Evolutionary conservation across 2,329 filamentous ascomycete genomes (phyloP).

Genomic region (Ophiostoma pallidulum): DNA sequence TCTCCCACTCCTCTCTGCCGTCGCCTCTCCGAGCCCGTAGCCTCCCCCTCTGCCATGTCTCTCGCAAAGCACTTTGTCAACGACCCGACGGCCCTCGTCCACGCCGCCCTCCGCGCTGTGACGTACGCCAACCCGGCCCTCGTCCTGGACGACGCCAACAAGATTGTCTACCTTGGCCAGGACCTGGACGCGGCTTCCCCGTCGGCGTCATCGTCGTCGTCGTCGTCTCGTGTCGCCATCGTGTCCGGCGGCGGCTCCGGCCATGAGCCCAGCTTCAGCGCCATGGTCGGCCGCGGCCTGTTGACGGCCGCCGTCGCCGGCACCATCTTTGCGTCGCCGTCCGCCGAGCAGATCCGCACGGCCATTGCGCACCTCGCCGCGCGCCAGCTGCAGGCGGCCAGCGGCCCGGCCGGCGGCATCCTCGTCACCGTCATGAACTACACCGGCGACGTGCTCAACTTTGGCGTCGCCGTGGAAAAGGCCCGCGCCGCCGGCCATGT

Average conservation of each 20-base stretch:
- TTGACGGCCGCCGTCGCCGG: constrained; percentile 76
- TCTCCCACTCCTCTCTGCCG: too few relatives aligned
- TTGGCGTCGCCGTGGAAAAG: constrained; percentile 89
- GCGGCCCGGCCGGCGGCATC: constrained; percentile 45
- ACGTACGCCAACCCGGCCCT: constrained; percentile 79
- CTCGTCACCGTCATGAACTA: constrained; percentile 95
- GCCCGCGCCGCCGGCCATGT: constrained; percentile 71
- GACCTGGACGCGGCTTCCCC: too few relatives aligned
- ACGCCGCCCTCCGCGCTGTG: constrained; percentile 63
- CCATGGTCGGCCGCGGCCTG: constrained; percentile 74
- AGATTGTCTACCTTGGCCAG: constrained; percentile 73
- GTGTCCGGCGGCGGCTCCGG: constrained; percentile 82
- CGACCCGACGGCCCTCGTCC: constrained; percentile 70
- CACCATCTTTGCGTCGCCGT: constrained; percentile 70
- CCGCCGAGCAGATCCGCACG: constrained; percentile 68
- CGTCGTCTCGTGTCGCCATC: constrained; percentile 66
- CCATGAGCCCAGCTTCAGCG: constrained; percentile 81
- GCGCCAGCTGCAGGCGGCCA: constrained; percentile 40
- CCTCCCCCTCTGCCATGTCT: too few relatives aligned
- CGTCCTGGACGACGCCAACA: constrained; percentile 68
- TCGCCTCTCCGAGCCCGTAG: too few relatives aligned
- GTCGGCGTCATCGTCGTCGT: constrained; percentile 24
- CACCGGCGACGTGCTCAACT: constrained; percentile 82
- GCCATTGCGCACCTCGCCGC: constrained; percentile 63
- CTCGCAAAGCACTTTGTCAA: constrained; percentile 81